These are phyloP conservation scores for Xylaria nigripes DNA, from an alignment of 495 filamentous ascomycete species.

Conservation along the genomic window DNA sequence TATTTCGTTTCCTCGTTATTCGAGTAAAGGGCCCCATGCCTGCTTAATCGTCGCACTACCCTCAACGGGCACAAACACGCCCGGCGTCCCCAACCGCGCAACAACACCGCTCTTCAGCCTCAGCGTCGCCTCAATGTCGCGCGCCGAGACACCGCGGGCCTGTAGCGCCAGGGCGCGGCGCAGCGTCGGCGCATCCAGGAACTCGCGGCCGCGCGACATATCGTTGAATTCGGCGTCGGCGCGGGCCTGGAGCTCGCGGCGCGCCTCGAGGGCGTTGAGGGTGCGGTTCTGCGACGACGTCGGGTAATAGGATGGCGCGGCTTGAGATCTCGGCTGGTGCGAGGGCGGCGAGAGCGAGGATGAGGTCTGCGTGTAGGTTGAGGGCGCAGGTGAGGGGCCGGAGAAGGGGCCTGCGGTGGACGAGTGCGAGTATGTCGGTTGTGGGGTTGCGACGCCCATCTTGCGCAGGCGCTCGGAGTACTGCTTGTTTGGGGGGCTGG, in stretches of 20 bases:
- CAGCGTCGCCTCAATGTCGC: constrained; percentile 32
- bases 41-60: not conserved
- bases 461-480: constrained; percentile 36
- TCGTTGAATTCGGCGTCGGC: constrained; percentile 33
- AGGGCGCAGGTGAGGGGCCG: constrained; percentile 7
- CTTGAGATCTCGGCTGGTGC: not conserved
- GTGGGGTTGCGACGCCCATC: constrained; percentile 42
- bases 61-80: constrained; percentile 17
- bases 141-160: constrained; percentile 19
- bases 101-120: constrained; percentile 35
- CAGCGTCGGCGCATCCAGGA: constrained; percentile 33
- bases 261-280: constrained; percentile 33
- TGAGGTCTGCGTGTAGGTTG: constrained; percentile 8
- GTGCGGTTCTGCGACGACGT: constrained; percentile 30
- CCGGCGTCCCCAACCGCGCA: constrained; percentile 27
- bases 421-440: constrained; percentile 38
- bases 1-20: not conserved
- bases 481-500: constrained; percentile 20
- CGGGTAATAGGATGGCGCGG: constrained; percentile 21
- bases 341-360: not conserved
- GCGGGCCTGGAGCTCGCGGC: constrained; percentile 28
- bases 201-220: constrained; percentile 28
- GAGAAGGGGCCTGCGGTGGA: constrained; percentile 29
- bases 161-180: constrained; percentile 28
- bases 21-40: not conserved